Evolutionary conservation across 805 yeast species (phyloP), one percentile per base, ranked within the genome.

Genomic region (Metahyphopichia silvanorum): DNA sequence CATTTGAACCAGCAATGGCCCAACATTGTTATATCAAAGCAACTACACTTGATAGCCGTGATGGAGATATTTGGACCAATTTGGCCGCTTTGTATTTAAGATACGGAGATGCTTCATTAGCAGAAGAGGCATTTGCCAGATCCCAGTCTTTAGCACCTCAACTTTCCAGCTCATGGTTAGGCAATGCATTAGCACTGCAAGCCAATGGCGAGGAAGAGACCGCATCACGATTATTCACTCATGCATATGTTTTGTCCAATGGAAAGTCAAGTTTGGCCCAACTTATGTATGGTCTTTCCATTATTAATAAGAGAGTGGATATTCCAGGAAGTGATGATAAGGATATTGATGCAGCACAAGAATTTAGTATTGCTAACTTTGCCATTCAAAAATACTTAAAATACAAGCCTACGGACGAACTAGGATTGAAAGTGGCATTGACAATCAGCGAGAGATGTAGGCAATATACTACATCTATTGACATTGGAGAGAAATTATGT

Each of bases 11-110:
- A 0, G 71, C 74, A 29, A 83, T 86, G 5, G 69, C 97, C 0
- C 99, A 93, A 57, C 99, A 93, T 60, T 87, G 96, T 54, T 86
- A 85, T 47, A 84, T 93, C 46, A 82, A 86, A 41, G 89, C 97
- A 1, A 60, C 80, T 2, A 69, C 85, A 0, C 57, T 88, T 24
- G 81, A 85, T 29, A 75, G 84, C 5, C 75, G 76, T 33, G 85
- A 84, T 35, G 74, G 82, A 3, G 61, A 62, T 12, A 72, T 80
- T 4, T 93, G 97, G 96, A 71, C 80, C 11, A 86, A 86, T 45
- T 62, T 93, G 37, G 96, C 95, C 0, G 73, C 84, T 5, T 63
- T 93, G 21, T 89, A 85, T 44, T 59, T 91, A 37, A 67, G 74
- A 19, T 68, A 72, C 35, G 79, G 79, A 3, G 98, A 91, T 52